A percentile compares a stretch with the other conserved stretches of the same genome.
Evolutionary conservation across 176 grass and related monocot species (phyloP).

Genomic region (Triticum aestivum): DNA sequence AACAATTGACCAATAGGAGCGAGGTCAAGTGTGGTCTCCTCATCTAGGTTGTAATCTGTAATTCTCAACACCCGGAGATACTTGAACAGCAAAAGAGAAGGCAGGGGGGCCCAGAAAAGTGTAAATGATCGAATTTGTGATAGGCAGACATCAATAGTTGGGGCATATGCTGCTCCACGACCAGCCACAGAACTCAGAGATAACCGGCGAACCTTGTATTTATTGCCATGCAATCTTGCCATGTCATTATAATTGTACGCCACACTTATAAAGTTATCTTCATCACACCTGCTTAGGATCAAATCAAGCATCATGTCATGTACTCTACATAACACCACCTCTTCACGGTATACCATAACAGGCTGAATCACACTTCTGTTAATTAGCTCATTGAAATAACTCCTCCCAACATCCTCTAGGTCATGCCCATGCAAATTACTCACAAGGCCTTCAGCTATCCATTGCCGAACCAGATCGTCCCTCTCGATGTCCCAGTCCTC

Average conservation of each 20-base stretch:
- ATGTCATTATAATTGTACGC: neutral
- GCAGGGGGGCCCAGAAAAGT: neutral
- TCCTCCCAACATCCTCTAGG: neutral
- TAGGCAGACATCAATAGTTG: neutral
- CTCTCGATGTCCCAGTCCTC: fast-evolving
- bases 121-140: neutral
- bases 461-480: neutral
- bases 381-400: neutral
- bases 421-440: neutral
- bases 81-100: neutral
- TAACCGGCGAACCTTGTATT: neutral
- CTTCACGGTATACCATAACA: fast-evolving
- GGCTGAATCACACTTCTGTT: neutral
- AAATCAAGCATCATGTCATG: neutral
- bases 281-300: neutral
- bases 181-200: neutral
- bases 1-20: neutral
- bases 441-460: neutral
- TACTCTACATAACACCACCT: neutral
- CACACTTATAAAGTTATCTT: neutral
- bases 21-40: neutral
- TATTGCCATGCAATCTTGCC: neutral
- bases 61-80: neutral
- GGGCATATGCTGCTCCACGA: neutral
- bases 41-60: too few species aligned